These are phyloP conservation scores for Candolleomyces aberdarensis DNA, from an alignment of 768 basidiomycete species.

Conservation along the genomic window DNA sequence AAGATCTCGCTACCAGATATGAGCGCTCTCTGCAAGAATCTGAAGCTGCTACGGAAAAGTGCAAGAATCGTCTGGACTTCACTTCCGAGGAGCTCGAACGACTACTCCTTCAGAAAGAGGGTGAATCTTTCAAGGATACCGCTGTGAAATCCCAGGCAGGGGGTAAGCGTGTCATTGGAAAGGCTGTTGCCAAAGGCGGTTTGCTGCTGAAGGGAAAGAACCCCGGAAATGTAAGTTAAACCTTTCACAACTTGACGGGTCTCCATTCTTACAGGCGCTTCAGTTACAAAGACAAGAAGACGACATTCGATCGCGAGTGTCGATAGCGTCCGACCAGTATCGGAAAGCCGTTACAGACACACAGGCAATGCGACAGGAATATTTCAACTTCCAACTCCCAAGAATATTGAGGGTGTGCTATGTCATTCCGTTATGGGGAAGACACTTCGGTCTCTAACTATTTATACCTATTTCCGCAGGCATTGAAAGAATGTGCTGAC, in stretches of 20 bases:
- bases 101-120: constrained; percentile 90
- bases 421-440: not conserved
- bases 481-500: constrained; percentile 91
- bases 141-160: constrained; percentile 61
- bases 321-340: constrained; percentile 81
- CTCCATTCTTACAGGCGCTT: constrained; percentile 1
- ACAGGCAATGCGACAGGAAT: constrained; percentile 90
- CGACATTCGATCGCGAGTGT: constrained; percentile 85
- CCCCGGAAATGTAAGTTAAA: constrained; percentile 67
- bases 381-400: constrained; percentile 96
- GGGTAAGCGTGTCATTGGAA: constrained; percentile 83
- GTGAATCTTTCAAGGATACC: constrained; percentile 85
- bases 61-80: constrained; percentile 79
- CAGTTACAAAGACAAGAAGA: constrained; percentile 93
- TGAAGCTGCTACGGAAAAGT: constrained; percentile 83
- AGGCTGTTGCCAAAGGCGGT: constrained; percentile 73
- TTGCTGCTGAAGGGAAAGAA: constrained; percentile 90
- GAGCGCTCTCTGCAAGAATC: constrained; percentile 88
- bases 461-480: constrained; percentile 36
- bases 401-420: constrained; percentile 81
- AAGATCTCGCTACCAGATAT: constrained; percentile 85
- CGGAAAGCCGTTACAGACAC: constrained; percentile 88
- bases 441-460: not conserved
- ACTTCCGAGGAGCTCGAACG: constrained; percentile 95
- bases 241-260: constrained; percentile 6